Base-by-base conservation (phyloP, 164 flowering plant genomes). In the Echeveria elegans region DNA sequence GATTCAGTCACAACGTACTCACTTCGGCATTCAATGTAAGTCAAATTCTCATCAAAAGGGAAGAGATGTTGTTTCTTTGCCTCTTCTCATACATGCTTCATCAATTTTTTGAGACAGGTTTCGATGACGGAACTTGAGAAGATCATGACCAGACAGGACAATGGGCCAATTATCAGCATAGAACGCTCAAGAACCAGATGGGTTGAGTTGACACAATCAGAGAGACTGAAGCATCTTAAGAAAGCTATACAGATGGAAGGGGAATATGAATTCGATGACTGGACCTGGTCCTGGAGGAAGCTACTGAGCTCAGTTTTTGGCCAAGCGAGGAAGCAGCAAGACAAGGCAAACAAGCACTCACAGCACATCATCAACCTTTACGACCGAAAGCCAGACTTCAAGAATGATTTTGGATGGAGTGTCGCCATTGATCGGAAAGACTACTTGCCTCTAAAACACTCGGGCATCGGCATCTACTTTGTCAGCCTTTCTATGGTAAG, bases 231-330 rank as follows among this genome's bases (percentile, higher is more conserved):
- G 59, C 29, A 23, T 29, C 59, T 53, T 11, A 53, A 53, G 59
- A 53, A 53, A 53, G 59, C 11, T 7, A 53, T 53, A 10, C 59
- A 23, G 59, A 11, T 24, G 30, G 59, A 53, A 8, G 15, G 24
- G 11, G 29, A 53, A 23, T 15, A 47, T 47, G 31, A 53, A 53
- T 53, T 53, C 11, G 30, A 53, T 11, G 59, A 53, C 15, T 24
- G 59, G 59, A 53, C 14, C 59, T 53, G 59, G 59, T 53, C 59
- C 4, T 53, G 59, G 59, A 53, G 59, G 59, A 53, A 53, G 59
- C 59, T 53, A 11, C 59, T 53, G 31, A 53, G 59, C 59, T 53
- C 59, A 24, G 59, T 53, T 23, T 53, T 53, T 23, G 12, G 59
- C 59, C 59, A 21, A 24, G 59, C 10, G 59, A 11, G 26, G 59